Evolutionary conservation across 192 early-diverging fungal genomes (phyloP), one percentile per base, ranked within the genome.

Genomic region (Rhizophagus sp.): DNA sequence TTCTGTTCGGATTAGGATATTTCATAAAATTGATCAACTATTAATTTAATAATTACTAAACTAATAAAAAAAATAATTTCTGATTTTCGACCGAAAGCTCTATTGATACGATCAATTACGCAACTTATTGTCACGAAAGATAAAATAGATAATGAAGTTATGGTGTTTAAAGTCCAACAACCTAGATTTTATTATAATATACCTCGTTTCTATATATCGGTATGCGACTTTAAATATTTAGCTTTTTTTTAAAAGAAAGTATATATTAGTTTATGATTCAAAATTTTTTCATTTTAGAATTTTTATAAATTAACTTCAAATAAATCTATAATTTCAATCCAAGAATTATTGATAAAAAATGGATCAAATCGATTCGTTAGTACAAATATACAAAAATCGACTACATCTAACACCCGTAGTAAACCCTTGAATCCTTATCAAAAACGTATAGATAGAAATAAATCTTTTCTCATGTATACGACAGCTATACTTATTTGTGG

Each of bases 401-500:
- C 67, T 1, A 69, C 67, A 19, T 39, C 30, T n/a, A 39, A 25
- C 17, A 11, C 1, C 9, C 19, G 36, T 69, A 30, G 67, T 22
- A 68, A 34, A 30, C 27, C 66, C 4, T 30, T 17, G 15, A 69
- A 69, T 34, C 27, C 19, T 69, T 34, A 70, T 39, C 36, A 39
- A 49, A 50, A 69, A 39, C 34, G 34, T 69, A 62, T 44, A 10
- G 22, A 30, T 30, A 76, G 5, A 25, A 85, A 85, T 61, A 50
- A 78, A 17, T 84, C 83, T 17, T 79, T 83, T 62, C 79, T 85
- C 7, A 84, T 95, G 80, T 99, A 99, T 83, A 90, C 93, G 30
- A 88, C 90, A 12, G 90, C 96, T 0, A 88, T 96, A 52, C 89
- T 99, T 39, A 92, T 99, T 25, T 82, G 87, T 25, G 95, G 97